phyloP scores from a whole-genome alignment of 352 stramenopile genomes.

The Thalassiosira mediterranea region DNA sequence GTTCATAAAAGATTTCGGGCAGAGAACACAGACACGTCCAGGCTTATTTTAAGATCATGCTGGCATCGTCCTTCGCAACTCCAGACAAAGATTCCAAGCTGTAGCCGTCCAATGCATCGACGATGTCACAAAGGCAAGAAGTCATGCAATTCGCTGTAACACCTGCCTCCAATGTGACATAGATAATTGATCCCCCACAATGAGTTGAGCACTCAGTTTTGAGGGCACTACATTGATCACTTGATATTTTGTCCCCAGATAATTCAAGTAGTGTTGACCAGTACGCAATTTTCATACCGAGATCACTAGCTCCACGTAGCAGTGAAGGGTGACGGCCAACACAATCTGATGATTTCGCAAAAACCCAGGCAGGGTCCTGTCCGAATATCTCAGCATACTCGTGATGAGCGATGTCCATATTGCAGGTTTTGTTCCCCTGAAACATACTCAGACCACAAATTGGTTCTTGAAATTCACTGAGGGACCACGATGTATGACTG shows the following conservation, averaged over 20 bases:
- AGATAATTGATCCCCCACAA: conserved; percentile 45
- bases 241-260: conserved; percentile 8
- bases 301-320: conserved; percentile 33
- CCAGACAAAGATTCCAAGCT: conserved; percentile 14
- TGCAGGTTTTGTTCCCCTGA: conserved; percentile 12
- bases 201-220: conserved; percentile 25
- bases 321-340: conserved; percentile 38
- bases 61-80: conserved; percentile 2
- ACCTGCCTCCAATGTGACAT: conserved; percentile 17
- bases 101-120: conserved; percentile 15
- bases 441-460: conserved; percentile 25
- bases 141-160: neutral
- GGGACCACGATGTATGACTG: no score
- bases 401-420: conserved; percentile 28
- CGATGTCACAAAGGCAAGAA: conserved; percentile 13
- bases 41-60: no score
- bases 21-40: no score
- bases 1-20: no score
- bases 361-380: conserved; percentile 29
- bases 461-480: conserved; percentile 22
- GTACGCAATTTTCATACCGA: conserved; percentile 53
- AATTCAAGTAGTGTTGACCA: conserved; percentile 43
- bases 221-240: conserved; percentile 13
- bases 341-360: conserved; percentile 23
- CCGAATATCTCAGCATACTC: conserved; percentile 34